Percentiles rank a stretch among this genome's conserved stretches.
Conservation (phyloP, 2,329 filamentous ascomycete species). For the Tolypocladium pustulatum region DNA sequence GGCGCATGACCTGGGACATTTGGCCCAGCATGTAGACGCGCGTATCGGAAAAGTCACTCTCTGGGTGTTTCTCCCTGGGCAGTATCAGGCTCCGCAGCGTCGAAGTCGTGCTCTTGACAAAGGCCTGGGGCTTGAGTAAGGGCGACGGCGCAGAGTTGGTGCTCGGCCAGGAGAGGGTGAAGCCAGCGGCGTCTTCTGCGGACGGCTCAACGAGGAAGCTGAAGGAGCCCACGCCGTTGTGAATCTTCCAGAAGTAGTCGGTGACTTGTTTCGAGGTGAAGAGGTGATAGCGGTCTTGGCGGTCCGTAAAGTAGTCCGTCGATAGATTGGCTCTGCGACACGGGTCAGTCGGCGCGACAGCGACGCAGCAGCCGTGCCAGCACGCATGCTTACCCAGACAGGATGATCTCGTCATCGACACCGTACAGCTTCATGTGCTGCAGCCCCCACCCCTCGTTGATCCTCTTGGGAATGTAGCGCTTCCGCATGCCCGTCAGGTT, state of each 20-base stretch:
- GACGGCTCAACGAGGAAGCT: conserved; percentile 70
- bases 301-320: conserved; percentile 89
- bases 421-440: conserved; percentile 99
- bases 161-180: conserved; percentile 60
- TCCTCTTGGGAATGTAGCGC: conserved; percentile 70
- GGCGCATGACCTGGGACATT: conserved; percentile 72
- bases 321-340: conserved; percentile 70
- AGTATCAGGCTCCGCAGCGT: conserved; percentile 58
- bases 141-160: conserved; percentile 68
- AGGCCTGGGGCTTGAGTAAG: conserved; percentile 56
- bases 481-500: conserved; percentile 85
- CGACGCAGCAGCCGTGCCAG: neutral
- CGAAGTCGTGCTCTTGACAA: conserved; percentile 57
- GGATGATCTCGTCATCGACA: conserved; percentile 86
- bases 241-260: conserved; percentile 71
- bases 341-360: neutral
- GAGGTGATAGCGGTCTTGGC: conserved; percentile 88
- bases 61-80: conserved; percentile 4
- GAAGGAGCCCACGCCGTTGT: conserved; percentile 65
- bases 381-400: conserved; percentile 58
- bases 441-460: conserved; percentile 96
- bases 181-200: conserved; percentile 40
- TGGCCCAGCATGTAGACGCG: conserved; percentile 80
- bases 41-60: conserved; percentile 40
- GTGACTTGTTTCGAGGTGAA: conserved; percentile 73